These are phyloP conservation scores for Penstemon newberryi DNA, from an alignment of 257 asterid species.

Conservation along the genomic window DNA sequence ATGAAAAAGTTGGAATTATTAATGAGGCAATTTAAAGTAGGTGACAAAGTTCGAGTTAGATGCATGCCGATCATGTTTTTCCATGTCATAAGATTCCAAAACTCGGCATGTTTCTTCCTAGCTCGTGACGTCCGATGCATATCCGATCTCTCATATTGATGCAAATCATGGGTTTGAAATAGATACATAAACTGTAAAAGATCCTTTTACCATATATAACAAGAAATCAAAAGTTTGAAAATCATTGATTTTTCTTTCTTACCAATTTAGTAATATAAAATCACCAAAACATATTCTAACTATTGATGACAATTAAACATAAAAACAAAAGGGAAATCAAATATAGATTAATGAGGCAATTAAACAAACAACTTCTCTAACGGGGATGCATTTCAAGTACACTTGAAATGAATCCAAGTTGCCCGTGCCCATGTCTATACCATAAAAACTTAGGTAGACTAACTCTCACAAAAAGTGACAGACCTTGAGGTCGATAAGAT, in stretches of 20 bases:
- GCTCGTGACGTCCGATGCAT: conserved; percentile 22
- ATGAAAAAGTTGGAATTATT: conserved; percentile 20
- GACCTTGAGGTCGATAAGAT: too few relatives aligned
- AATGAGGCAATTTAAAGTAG: conserved; percentile 28
- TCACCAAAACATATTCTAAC: too few relatives aligned
- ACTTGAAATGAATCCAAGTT: neutral
- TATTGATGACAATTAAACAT: too few relatives aligned
- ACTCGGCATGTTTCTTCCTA: conserved; percentile 21
- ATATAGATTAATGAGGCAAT: neutral
- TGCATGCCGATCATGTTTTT: conserved; percentile 28
- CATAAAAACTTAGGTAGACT: too few relatives aligned
- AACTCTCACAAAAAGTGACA: too few relatives aligned
- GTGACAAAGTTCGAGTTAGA: conserved; percentile 25
- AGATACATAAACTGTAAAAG: conserved; percentile 24
- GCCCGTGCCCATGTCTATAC: too few relatives aligned
- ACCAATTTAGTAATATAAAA: too few relatives aligned
- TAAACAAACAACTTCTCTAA: neutral
- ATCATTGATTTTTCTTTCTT: too few relatives aligned
- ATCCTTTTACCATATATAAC: neutral
- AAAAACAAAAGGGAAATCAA: neutral
- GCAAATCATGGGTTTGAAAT: conserved; percentile 22
- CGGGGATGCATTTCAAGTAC: conserved; percentile 11
- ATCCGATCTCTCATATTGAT: conserved; percentile 20
- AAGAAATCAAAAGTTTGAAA: too few relatives aligned
- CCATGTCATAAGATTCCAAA: conserved; percentile 31